Evolutionary conservation across 345 rosid genomes (phyloP), one percentile per base, ranked within the genome.

Genomic region (Salix caprea): DNA sequence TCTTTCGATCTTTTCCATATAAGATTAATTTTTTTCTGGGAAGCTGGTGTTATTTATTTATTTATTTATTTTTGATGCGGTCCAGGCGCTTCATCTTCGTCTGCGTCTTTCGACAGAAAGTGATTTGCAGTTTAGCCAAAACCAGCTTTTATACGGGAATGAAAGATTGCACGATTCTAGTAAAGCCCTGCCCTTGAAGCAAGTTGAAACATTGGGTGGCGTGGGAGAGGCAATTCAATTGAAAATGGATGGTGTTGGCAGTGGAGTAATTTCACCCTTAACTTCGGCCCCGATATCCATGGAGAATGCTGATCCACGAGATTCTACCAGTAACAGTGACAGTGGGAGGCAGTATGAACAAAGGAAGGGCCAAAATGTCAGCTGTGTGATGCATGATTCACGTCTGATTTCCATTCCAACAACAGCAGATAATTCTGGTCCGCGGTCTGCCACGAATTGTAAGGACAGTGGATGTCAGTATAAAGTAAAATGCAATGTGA

Each of bases 51-150:
- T 42, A 72, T 14, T 34, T 30, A 4, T 70, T 36, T 30, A 4
- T 70, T 36, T 36, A 36, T 36, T 6, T 67, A 11, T 42, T 6
- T 78, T 9, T 70, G 13, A 7, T 79, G 72, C 68, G 34, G 39
- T 40, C 26, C 77, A 86, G 91, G 84, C 76, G 64, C 80, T 81
- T 78, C 88, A 85, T 80, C 72, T 86, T 76, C 52, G 71, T 74
- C 75, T 86, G 14, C 80, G 77, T 73, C 85, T 88, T 48, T 86
- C 88, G 0, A 81, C 84, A 52, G 78, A 81, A 50, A 67, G 73
- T 46, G 78, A 81, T 73, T 85, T 86, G 24, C 70, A 32, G n/a
- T 37, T 71, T 73, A 50, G 60, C 75, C 74, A 69, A 71, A 76
- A 80, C 58, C 86, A 79, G 65, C 67, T 21, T 46, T 37, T 71